phyloP scores from a whole-genome alignment of 1,139 yeast genomes.

The Groenewaldozyma auringiensis region DNA sequence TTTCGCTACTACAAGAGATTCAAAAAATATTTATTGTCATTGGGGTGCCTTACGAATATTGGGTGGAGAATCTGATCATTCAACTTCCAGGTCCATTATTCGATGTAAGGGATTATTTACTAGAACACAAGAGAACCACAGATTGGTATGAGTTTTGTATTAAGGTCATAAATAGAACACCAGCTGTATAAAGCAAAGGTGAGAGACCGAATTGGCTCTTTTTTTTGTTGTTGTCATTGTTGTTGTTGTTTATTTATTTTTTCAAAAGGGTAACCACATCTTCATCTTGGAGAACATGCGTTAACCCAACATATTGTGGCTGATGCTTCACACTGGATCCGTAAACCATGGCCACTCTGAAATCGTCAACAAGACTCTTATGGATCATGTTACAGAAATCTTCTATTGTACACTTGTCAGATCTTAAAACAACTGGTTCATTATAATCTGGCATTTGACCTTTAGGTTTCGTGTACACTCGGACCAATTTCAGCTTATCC shows the following conservation, averaged over 20 bases:
- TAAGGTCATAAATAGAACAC: not conserved
- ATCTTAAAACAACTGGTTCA: constrained; percentile 88
- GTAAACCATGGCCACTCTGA: constrained; percentile 82
- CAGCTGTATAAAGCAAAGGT: not conserved
- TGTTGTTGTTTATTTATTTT: constrained; percentile 37
- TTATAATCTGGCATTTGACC: constrained; percentile 88
- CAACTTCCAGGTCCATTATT: constrained; percentile 1
- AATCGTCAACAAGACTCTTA: constrained; percentile 86
- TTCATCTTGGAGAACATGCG: constrained; percentile 80
- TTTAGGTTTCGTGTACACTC: constrained; percentile 96
- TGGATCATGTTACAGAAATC: constrained; percentile 97
- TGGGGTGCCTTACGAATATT: constrained; percentile 2
- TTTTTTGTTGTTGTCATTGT: not conserved
- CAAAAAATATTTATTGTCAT: not conserved
- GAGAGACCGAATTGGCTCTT: no score
- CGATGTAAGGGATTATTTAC: not conserved
- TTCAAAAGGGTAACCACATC: constrained; percentile 94
- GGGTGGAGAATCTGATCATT: not conserved
- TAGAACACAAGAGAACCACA: constrained; percentile 3
- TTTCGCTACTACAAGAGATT: not conserved
- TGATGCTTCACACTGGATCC: constrained; percentile 95
- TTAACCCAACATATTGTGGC: constrained; percentile 91
- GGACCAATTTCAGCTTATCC: constrained; percentile 78
- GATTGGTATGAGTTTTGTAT: constrained; percentile 3
- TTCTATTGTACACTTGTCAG: constrained; percentile 75